Evolutionary conservation across 1,139 yeast genomes (phyloP).

Genomic region (Candida anutae): DNA sequence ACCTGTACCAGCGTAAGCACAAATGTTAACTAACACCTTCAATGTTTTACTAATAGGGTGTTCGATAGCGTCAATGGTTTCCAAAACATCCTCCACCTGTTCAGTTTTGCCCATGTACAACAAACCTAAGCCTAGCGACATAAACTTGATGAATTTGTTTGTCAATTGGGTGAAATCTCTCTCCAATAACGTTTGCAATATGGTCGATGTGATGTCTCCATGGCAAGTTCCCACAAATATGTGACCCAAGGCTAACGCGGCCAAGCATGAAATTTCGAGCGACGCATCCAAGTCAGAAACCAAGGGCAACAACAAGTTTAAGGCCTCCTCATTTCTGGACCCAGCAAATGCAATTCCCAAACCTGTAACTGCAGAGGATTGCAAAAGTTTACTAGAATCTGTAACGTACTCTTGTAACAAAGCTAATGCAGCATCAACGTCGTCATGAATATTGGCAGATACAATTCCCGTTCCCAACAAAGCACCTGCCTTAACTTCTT

Average conservation of each 20-base stretch:
- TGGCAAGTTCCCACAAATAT: slow-evolving; percentile 94
- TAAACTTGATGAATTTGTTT: slow-evolving; percentile 80
- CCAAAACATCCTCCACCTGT: slow-evolving; percentile 90
- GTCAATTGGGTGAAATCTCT: slow-evolving; percentile 71
- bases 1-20: slow-evolving; percentile 98
- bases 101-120: slow-evolving; percentile 92
- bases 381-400: slow-evolving; percentile 44
- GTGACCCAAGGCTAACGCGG: slow-evolving; percentile 90
- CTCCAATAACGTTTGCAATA: slow-evolving; percentile 83
- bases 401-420: slow-evolving; percentile 73
- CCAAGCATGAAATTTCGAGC: slow-evolving; percentile 74
- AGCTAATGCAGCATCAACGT: slow-evolving; percentile 87
- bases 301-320: slow-evolving; percentile 72
- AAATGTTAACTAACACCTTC: slow-evolving; percentile 82
- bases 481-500: slow-evolving; percentile 93
- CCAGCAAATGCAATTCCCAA: slow-evolving; percentile 96
- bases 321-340: slow-evolving; percentile 77
- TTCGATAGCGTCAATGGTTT: slow-evolving; percentile 90
- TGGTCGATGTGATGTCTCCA: slow-evolving; percentile 87
- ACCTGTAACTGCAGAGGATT: slow-evolving; percentile 81
- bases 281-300: slow-evolving; percentile 73
- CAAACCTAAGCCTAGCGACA: slow-evolving; percentile 88
- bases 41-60: slow-evolving; percentile 89
- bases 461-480: slow-evolving; percentile 90
- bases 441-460: slow-evolving; percentile 94